A percentile compares a stretch with the other conserved stretches of the same genome.
These are phyloP conservation scores for Ogataea hybrid DNA, from an alignment of 1,139 yeast genomes.

Conservation along the genomic window DNA sequence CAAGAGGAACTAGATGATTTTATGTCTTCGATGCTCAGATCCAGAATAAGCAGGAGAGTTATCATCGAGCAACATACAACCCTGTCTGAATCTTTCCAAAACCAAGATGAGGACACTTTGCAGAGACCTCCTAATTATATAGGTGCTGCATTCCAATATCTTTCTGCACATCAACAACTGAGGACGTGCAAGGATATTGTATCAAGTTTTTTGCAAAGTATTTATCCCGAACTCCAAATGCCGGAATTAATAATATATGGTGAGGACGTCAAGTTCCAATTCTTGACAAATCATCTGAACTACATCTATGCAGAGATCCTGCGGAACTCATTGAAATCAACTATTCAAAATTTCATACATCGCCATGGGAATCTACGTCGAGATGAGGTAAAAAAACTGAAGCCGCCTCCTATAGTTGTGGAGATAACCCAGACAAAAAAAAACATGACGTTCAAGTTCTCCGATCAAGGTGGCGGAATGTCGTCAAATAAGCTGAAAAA, in stretches of 20 bases:
- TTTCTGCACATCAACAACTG: constrained; percentile 73
- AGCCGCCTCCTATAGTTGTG: constrained; percentile 68
- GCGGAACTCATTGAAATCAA: constrained; percentile 81
- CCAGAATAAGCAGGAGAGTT: constrained; percentile 84
- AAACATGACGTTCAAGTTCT: constrained; percentile 70
- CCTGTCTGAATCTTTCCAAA: constrained; percentile 59
- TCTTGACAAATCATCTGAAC: constrained; percentile 81
- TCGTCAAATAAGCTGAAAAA: constrained; percentile 52
- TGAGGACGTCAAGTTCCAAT: constrained; percentile 64
- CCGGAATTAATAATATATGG: constrained; percentile 81
- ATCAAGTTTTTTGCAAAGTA: constrained; percentile 41
- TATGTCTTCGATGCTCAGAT: constrained; percentile 73
- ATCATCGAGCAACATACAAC: constrained; percentile 89
- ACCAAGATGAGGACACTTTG: constrained; percentile 26
- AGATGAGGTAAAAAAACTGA: constrained; percentile 30
- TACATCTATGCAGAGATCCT: constrained; percentile 84
- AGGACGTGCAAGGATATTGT: constrained; percentile 53
- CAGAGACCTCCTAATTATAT: constrained; percentile 65
- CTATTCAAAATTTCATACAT: constrained; percentile 46
- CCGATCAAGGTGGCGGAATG: constrained; percentile 91
- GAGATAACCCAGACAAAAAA: constrained; percentile 66
- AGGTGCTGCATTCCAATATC: constrained; percentile 82
- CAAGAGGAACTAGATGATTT: constrained; percentile 64
- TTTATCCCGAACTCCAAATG: constrained; percentile 57
- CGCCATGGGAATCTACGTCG: constrained; percentile 30